Conservation (phyloP, 2,329 filamentous ascomycete genomes). For the Fusarium sp. region DNA sequence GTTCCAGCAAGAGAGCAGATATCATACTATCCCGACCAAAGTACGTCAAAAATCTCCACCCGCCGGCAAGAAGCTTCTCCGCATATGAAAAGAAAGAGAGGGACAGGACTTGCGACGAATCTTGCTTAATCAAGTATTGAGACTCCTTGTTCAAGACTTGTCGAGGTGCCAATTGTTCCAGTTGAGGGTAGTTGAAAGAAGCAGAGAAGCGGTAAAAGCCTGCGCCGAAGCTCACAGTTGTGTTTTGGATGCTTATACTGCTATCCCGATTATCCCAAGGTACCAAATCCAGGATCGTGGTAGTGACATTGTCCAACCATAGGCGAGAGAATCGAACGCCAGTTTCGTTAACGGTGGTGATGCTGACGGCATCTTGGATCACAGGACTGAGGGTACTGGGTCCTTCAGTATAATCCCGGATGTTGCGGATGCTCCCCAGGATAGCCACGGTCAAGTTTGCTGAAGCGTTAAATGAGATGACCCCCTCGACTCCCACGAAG, state of each 20-base stretch:
- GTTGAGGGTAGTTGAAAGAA: conserved; percentile 74
- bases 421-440: conserved; percentile 74
- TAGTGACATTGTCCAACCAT: conserved; percentile 76
- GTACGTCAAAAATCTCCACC: conserved; percentile 78
- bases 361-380: conserved; percentile 69
- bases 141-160: conserved; percentile 67
- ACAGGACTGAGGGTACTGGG: conserved; percentile 65
- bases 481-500: conserved; percentile 67
- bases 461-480: conserved; percentile 71
- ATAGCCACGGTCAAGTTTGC: conserved; percentile 70
- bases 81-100: conserved; percentile 76
- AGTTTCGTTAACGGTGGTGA: conserved; percentile 57
- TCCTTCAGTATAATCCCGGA: conserved; percentile 75
- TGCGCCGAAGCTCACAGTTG: conserved; percentile 63
- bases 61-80: conserved; percentile 74
- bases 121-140: conserved; percentile 60
- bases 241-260: conserved; percentile 53
- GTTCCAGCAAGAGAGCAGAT: conserved; percentile 69
- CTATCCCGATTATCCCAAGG: conserved; percentile 50
- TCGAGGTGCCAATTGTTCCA: conserved; percentile 66
- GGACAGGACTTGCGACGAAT: conserved; percentile 27
- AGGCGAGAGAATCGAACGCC: conserved; percentile 66
- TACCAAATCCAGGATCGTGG: conserved; percentile 66
- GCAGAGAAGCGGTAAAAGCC: conserved; percentile 73
- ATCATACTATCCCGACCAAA: conserved; percentile 79